Evolutionary conservation across 139 green algal genomes (phyloP).

Genomic region (Helicosporidium sp.): DNA sequence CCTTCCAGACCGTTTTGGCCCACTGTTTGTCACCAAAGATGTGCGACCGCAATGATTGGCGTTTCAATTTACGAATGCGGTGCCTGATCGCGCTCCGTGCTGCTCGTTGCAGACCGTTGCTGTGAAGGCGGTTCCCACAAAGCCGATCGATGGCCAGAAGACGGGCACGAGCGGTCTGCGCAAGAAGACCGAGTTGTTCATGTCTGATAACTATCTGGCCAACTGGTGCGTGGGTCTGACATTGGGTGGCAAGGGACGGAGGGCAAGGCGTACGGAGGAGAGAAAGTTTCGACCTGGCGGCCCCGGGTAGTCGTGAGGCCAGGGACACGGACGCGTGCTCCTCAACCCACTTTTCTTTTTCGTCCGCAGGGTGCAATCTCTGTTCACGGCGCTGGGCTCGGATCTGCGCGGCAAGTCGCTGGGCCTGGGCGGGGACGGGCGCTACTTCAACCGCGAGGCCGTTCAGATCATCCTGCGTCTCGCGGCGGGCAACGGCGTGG

Average conservation of each 20-base stretch:
- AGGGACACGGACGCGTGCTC: too few species aligned
- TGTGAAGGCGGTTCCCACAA: conserved; percentile 64
- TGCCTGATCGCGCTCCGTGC: neutral
- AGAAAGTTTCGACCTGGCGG: too few species aligned
- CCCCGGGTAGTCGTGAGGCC: too few species aligned
- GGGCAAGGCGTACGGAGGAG: too few species aligned
- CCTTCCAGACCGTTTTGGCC: too few species aligned
- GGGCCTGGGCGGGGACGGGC: conserved; percentile 86
- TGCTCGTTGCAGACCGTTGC: conserved; percentile 18
- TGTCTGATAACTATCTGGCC: conserved; percentile 80
- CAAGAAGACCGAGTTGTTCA: conserved; percentile 95
- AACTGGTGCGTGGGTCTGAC: conserved; percentile 79
- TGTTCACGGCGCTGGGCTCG: conserved; percentile 76
- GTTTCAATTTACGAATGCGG: too few species aligned
- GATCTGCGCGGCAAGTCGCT: conserved; percentile 70
- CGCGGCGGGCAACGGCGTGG: conserved; percentile 61
- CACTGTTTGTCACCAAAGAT: too few species aligned
- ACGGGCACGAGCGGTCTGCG: conserved; percentile 87
- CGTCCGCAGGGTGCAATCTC: conserved; percentile 58
- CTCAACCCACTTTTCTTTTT: neutral
- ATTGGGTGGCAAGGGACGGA: too few species aligned
- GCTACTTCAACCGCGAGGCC: conserved; percentile 95
- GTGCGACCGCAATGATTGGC: neutral
- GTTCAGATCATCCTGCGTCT: conserved; percentile 88
- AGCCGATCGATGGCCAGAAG: conserved; percentile 96